Evolutionary conservation across 169 alveolate genomes (phyloP).

Genomic region (Plasmodium knowlesi): DNA sequence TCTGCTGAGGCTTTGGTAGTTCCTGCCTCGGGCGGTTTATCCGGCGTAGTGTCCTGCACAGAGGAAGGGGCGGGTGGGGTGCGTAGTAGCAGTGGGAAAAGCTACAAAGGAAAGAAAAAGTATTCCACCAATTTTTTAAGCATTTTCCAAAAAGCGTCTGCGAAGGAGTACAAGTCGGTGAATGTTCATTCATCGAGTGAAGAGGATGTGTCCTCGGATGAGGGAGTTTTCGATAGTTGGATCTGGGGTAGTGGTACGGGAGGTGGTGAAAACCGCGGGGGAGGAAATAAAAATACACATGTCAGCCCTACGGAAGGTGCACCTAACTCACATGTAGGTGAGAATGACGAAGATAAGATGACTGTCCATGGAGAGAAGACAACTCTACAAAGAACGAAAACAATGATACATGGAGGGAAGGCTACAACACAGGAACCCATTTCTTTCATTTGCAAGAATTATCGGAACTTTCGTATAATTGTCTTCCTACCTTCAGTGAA

Average conservation of each 20-base stretch:
- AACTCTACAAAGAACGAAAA: not conserved
- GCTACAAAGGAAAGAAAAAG: slow-evolving; percentile 7
- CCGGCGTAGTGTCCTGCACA: not conserved
- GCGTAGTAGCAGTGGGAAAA: not conserved
- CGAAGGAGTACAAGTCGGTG: slow-evolving; percentile 33
- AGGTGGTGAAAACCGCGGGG: not conserved
- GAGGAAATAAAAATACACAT: no score
- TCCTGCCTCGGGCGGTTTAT: no score
- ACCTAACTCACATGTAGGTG: not conserved
- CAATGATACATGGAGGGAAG: not conserved
- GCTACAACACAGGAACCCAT: not conserved
- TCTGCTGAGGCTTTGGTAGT: not conserved
- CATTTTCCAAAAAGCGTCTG: slow-evolving; percentile 20
- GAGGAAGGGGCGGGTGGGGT: not conserved
- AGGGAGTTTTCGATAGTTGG: not conserved
- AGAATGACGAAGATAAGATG: not conserved
- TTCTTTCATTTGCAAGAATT: slow-evolving; percentile 26
- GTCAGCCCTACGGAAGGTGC: no score
- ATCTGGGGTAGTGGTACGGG: not conserved
- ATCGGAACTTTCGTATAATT: slow-evolving; percentile 35
- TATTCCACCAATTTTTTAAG: slow-evolving; percentile 37
- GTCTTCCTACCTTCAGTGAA: slow-evolving; percentile 58
- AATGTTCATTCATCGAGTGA: not conserved
- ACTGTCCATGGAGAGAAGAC: not conserved
- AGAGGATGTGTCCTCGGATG: not conserved